Evolutionary conservation across 2,329 filamentous ascomycete genomes (phyloP).

Genomic region (Cladosporium sp.): DNA sequence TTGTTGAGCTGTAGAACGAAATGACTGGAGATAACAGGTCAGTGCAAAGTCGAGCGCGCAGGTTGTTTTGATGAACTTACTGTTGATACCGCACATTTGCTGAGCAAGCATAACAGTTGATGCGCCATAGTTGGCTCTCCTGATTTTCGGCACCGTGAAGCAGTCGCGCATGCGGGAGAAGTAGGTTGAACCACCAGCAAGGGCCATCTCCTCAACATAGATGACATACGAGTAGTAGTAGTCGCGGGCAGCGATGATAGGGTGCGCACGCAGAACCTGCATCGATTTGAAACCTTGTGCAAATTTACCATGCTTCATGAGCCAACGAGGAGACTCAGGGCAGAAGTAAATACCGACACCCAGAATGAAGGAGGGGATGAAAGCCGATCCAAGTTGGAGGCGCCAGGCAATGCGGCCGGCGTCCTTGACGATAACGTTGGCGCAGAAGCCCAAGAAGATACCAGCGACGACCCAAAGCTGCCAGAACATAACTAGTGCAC

Average conservation of each 20-base stretch:
- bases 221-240: constrained; percentile 52
- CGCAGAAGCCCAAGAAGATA: constrained; percentile 66
- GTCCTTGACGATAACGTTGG: constrained; percentile 64
- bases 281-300: constrained; percentile 53
- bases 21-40: constrained; percentile 28
- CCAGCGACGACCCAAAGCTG: constrained; percentile 59
- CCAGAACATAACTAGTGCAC: constrained; percentile 78
- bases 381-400: constrained; percentile 66
- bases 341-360: constrained; percentile 37
- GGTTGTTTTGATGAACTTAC: constrained; percentile 18
- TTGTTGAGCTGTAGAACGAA: constrained; percentile 40
- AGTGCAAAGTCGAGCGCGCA: not conserved
- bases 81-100: constrained; percentile 40
- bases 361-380: constrained; percentile 46
- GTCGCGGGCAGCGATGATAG: constrained; percentile 57
- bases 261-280: constrained; percentile 47
- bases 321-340: constrained; percentile 51
- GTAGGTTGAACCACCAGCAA: constrained; percentile 42
- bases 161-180: constrained; percentile 49
- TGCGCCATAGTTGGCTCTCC: constrained; percentile 43
- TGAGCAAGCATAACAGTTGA: constrained; percentile 40
- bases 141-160: constrained; percentile 49
- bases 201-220: constrained; percentile 37
- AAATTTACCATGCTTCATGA: constrained; percentile 50
- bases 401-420: constrained; percentile 63